Evolutionary conservation across 1,139 yeast species (phyloP), one percentile per base, ranked within the genome.

Genomic region (Schwanniomyces etchellsii): DNA sequence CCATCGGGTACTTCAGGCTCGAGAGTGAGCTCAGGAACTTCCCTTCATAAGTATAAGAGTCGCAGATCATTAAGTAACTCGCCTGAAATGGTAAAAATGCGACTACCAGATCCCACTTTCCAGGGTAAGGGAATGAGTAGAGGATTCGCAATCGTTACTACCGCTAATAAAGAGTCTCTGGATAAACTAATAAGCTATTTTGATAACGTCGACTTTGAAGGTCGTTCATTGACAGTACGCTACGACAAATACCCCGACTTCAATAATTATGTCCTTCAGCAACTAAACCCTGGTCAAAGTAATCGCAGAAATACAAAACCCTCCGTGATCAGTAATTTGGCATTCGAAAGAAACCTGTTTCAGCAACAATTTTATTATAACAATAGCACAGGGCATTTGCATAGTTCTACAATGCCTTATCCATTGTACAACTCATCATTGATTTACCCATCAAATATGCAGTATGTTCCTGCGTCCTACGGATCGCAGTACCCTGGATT

Each of bases 101-200:
- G 28, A 12, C 14, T 17, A 10, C n/a, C 27, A 5, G 34, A 31
- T 11, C 33, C 29, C n/a, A 23, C 26, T 5, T 14, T 28, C 3
- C 33, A 23, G n/a, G 4, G 28, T 3, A 14, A 30, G 12, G 34
- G 24, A 48, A 35, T 47, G 37, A 55, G 67, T 34, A 67, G 77
- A 42, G 88, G 89, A 3, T 79, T 74, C 56, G 88, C 85, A 1
- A 72, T 80, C 21, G 83, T 78, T 1, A 64, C 73, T 6, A 77
- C 80, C 17, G 64, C 61, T 9, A 52, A 69, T 31, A 57, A 56
- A 28, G 60, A 57, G 16, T 71, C 70, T n/a, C 77, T 83, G 9
- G 64, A 63, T 16, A 55, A 55, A 31, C 61, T 80, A 5, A 77
- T 80, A 27, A 50, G 57, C 31, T 39, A 49, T 34, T 73, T 77